phyloP scores from a whole-genome alignment of 345 rosid genomes.

The Lepidium didymum region DNA sequence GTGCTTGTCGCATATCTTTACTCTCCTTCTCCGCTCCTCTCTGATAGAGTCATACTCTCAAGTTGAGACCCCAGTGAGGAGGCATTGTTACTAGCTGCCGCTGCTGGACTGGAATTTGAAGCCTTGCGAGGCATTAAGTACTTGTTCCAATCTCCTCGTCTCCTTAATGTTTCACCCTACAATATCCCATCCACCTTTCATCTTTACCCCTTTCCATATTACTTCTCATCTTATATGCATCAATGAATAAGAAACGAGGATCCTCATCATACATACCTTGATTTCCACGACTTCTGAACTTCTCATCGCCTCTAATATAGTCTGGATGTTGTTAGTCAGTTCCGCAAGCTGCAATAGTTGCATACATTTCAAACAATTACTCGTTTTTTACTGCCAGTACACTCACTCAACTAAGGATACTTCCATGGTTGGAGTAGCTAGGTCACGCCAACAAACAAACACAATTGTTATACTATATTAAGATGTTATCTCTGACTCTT shows the following conservation, averaged over 20 bases:
- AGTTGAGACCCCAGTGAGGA: slow-evolving; percentile 5
- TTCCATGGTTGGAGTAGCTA: not conserved
- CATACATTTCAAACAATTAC: not conserved
- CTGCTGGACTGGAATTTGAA: not conserved
- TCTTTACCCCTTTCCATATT: not conserved
- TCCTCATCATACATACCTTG: slow-evolving; percentile 36
- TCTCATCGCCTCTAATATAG: slow-evolving; percentile 59
- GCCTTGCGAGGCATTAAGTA: slow-evolving; percentile 14
- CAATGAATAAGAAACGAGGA: not conserved
- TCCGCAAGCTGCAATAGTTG: slow-evolving; percentile 49
- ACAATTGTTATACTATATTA: not conserved
- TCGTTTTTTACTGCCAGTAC: not conserved
- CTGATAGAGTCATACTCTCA: slow-evolving; percentile 13
- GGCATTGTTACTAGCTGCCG: not conserved
- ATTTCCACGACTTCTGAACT: slow-evolving; percentile 60
- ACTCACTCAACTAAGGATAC: not conserved
- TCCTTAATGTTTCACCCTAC: slow-evolving; percentile 30
- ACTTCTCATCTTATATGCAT: not conserved
- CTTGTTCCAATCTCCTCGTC: slow-evolving; percentile 32
- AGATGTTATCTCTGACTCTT: no score
- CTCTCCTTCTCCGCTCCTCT: slow-evolving; percentile 10
- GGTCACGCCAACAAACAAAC: not conserved
- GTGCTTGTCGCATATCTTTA: not conserved
- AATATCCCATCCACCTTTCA: not conserved
- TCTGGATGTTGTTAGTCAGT: slow-evolving; percentile 43